phyloP scores from a whole-genome alignment of 306 rosid genomes.

The Ormosia semicastrata region DNA sequence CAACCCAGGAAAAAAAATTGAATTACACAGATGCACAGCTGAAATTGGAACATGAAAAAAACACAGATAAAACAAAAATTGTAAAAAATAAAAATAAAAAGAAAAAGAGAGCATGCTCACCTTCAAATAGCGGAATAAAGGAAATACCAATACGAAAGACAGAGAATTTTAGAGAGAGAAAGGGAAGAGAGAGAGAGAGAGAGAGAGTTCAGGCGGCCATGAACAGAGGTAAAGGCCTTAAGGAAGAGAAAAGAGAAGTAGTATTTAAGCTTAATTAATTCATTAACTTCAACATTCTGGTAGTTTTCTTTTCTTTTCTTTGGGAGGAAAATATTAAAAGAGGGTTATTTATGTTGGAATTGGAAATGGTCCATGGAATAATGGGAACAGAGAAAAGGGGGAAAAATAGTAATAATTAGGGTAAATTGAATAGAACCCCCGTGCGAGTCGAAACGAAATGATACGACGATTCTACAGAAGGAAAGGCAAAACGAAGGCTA shows the following conservation, averaged over 20 bases:
- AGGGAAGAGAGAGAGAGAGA: background rate
- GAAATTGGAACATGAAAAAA: constrained; percentile 2
- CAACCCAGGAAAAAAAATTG: background rate
- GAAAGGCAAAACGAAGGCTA: background rate
- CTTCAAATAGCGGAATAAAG: background rate
- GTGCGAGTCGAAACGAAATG: constrained; percentile 27
- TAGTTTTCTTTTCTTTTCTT: background rate
- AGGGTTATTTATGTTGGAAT: background rate
- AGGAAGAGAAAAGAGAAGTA: background rate
- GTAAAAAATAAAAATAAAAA: background rate
- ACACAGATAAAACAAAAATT: background rate
- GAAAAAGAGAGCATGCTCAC: constrained; percentile 20
- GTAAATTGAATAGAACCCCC: constrained; percentile 7
- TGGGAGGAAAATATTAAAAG: background rate
- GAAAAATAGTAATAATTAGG: background rate
- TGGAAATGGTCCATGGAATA: background rate
- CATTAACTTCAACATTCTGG: constrained; percentile 19
- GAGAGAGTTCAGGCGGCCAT: constrained; percentile 12
- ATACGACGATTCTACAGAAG: background rate
- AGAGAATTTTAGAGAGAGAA: background rate
- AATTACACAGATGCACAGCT: constrained; percentile 16
- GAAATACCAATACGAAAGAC: background rate
- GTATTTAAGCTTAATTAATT: constrained; percentile 22
- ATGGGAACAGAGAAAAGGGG: background rate
- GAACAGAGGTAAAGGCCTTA: background rate